Evolutionary conservation across 176 grass and related monocot species (phyloP), one percentile per base, ranked within the genome.

Genomic region (Eragrostis curvula): DNA sequence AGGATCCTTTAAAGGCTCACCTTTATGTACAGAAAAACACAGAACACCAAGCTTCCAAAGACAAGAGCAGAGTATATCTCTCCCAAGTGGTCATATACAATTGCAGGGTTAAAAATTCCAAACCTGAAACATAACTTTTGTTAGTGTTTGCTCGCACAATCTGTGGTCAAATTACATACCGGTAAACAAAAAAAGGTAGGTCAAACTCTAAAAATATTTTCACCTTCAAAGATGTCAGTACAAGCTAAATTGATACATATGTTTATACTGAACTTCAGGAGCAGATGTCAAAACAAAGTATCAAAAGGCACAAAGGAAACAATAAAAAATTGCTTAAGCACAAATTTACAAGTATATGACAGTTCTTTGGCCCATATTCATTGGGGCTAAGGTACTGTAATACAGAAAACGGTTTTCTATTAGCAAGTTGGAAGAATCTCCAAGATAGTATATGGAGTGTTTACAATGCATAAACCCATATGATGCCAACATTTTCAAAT

Each of bases 61-160:
- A 99, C 83, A 71, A 99, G 91, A 76, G 97, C 80, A 32, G 97
- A 88, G 87, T 79, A 99, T 59, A 99, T 99, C 81, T 99, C 97
- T 41, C 97, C 97, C 77, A 99, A 76, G 78, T 99, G 93, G 41
- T 96, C 97, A 83, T 99, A 99, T 9, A 99, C 97, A 71, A 94
- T 85, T 11, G 89, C 88, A 81, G 97, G 97, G 81, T 96, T 86
- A 79, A 99, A 94, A 63, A 92, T 81, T 79, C 83, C 93, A 81
- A 92, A 99, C 97, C 97, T 99, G 63, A 62, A 3, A 67, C 2
- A 58, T 1, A 53, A 46, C 9, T 70, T 60, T 47, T 74, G 45
- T 90, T 80, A 90, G 27, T 63, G 14, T 82, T 1, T 47, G 2
- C 16, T 49, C 6, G 81, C 24, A 68, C 39, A 73, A 75, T n/a